phyloP scores from a whole-genome alignment of 2,329 filamentous ascomycete genomes.

The Teratosphaeria zuluensis region DNA sequence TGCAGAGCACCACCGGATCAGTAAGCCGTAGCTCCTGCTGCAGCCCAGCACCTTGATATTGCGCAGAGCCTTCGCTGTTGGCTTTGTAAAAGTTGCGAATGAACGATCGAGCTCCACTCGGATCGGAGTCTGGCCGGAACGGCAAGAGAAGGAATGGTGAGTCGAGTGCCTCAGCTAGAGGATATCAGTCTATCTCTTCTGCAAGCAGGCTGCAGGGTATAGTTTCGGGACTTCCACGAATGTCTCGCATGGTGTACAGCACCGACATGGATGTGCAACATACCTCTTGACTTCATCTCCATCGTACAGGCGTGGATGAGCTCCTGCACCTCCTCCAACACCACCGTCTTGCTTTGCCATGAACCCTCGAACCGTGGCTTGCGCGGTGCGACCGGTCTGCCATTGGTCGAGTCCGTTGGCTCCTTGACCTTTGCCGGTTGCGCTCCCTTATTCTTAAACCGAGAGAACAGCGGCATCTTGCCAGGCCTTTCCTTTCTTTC shows the following conservation, averaged over 20 bases:
- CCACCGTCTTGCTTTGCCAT: conserved; percentile 71
- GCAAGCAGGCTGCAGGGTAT: neutral
- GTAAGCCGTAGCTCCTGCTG: conserved; percentile 82
- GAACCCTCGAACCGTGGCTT: conserved; percentile 78
- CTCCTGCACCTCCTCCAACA: conserved; percentile 84
- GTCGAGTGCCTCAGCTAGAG: conserved; percentile 58
- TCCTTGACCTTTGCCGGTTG: conserved; percentile 53
- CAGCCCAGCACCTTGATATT: conserved; percentile 58
- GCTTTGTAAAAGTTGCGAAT: conserved; percentile 84
- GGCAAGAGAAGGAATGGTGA: conserved; percentile 87
- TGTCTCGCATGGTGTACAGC: neutral
- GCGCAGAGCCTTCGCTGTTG: conserved; percentile 47
- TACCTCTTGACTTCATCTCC: conserved; percentile 93
- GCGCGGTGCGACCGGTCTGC: conserved; percentile 39
- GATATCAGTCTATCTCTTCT: conserved; percentile 6
- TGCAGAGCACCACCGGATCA: conserved; percentile 89
- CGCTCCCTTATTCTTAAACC: conserved; percentile 65
- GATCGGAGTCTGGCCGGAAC: conserved; percentile 86
- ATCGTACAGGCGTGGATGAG: conserved; percentile 74
- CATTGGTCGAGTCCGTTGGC: conserved; percentile 13
- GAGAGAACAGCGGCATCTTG: conserved; percentile 49
- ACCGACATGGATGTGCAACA: conserved; percentile 17
- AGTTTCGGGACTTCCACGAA: neutral
- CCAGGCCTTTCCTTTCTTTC: neutral
- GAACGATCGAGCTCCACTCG: conserved; percentile 84